These are phyloP conservation scores for Rhododendron ferrugineum DNA, from an alignment of 148 eudicot genomes.

Conservation along the genomic window DNA sequence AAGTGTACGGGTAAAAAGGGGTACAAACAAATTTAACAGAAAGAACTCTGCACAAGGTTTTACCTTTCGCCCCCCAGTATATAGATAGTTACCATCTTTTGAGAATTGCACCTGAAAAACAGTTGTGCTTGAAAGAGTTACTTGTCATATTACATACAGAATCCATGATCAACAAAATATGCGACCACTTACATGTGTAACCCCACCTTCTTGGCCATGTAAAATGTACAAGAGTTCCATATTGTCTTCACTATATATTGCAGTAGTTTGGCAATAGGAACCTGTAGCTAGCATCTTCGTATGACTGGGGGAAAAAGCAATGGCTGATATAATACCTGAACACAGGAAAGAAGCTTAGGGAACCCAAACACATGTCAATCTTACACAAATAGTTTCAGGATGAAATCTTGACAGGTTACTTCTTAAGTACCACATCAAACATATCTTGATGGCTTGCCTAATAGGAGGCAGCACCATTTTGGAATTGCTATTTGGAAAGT, in stretches of 20 bases:
- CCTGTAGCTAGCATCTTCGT: slow-evolving; percentile 92
- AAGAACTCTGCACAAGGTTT: not conserved
- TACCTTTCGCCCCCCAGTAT: slow-evolving; percentile 96
- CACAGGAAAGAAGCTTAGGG: slow-evolving; percentile 10
- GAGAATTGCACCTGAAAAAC: slow-evolving; percentile 80
- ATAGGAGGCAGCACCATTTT: not conserved
- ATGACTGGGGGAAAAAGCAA: slow-evolving; percentile 75
- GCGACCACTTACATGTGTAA: slow-evolving; percentile 80
- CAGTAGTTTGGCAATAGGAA: slow-evolving; percentile 82
- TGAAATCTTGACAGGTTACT: not conserved
- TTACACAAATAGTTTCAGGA: not conserved
- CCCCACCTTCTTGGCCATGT: slow-evolving; percentile 99
- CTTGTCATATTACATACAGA: not conserved
- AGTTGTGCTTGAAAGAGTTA: slow-evolving; percentile 5
- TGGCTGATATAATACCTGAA: slow-evolving; percentile 86
- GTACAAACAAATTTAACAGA: not conserved
- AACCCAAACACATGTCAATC: not conserved
- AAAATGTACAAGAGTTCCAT: slow-evolving; percentile 85
- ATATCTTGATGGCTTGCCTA: not conserved
- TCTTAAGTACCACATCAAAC: not conserved
- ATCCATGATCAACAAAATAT: not conserved
- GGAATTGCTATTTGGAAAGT: not conserved
- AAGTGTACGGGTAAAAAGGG: not conserved
- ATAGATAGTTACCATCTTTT: slow-evolving; percentile 92
- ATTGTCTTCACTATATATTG: slow-evolving; percentile 83